Evolutionary conservation across 1,139 yeast species (phyloP).

Genomic region (Blastobotrys aristatus): DNA sequence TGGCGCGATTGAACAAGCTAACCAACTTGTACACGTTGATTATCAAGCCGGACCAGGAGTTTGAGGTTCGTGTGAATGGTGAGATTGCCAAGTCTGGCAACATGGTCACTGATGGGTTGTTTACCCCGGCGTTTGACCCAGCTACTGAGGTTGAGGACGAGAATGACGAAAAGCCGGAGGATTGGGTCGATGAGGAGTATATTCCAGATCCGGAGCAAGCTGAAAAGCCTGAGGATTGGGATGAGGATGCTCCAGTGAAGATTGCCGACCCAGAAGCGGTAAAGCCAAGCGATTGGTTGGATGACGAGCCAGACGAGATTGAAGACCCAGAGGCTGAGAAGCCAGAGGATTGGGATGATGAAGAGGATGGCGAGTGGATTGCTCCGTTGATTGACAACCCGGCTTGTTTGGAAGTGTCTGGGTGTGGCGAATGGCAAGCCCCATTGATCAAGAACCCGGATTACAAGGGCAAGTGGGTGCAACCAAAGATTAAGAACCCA

Average conservation of each 20-base stretch:
- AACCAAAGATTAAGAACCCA: slow-evolving; percentile 66
- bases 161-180: slow-evolving; percentile 61
- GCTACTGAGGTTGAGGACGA: slow-evolving; percentile 58
- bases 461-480: slow-evolving; percentile 74
- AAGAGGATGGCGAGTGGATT: slow-evolving; percentile 79
- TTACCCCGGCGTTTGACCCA: slow-evolving; percentile 62
- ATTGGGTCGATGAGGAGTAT: slow-evolving; percentile 68
- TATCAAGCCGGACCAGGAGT: slow-evolving; percentile 56
- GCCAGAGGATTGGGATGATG: slow-evolving; percentile 83
- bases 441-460: slow-evolving; percentile 63
- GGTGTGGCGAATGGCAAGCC: slow-evolving; percentile 74
- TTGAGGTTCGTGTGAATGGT: slow-evolving; percentile 80
- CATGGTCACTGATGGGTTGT: slow-evolving; percentile 47
- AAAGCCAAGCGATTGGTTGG: slow-evolving; percentile 80
- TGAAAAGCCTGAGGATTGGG: slow-evolving; percentile 77
- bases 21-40: slow-evolving; percentile 72
- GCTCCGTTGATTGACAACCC: slow-evolving; percentile 72
- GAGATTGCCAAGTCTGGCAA: slow-evolving; percentile 65
- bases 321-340: slow-evolving; percentile 58
- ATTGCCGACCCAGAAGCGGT: slow-evolving; percentile 61
- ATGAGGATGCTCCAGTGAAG: slow-evolving; percentile 53
- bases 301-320: slow-evolving; percentile 50
- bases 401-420: slow-evolving; percentile 51
- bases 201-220: slow-evolving; percentile 64
- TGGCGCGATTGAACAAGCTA: slow-evolving; percentile 51